These are phyloP conservation scores for Ceratobasidium sp. DNA, from an alignment of 1,284 basidiomycete genomes.

Conservation along the genomic window DNA sequence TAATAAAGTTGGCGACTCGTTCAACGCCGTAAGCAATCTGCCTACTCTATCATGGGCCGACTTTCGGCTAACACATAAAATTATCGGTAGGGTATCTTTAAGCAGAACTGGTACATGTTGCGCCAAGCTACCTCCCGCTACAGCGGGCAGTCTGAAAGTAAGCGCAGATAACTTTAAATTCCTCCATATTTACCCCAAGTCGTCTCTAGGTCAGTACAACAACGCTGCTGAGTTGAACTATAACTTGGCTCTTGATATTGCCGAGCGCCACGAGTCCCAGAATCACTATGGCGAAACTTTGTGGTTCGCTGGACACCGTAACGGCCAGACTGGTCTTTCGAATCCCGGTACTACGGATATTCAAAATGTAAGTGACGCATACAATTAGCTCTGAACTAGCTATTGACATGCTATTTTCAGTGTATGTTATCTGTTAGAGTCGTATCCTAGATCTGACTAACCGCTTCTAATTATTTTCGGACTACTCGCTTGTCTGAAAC, in stretches of 20 bases:
- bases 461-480: neutral
- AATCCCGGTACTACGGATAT: neutral
- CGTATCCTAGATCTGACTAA: neutral
- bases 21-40: neutral
- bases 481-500: neutral
- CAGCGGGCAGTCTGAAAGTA: neutral
- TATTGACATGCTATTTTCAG: neutral
- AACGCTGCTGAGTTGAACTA: slow-evolving; percentile 9
- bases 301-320: slow-evolving; percentile 9
- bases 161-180: too few species aligned
- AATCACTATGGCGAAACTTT: slow-evolving; percentile 10
- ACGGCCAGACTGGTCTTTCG: neutral
- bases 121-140: neutral
- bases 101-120: slow-evolving; percentile 12
- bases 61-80: neutral
- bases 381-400: too few species aligned
- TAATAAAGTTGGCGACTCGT: neutral
- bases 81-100: slow-evolving; percentile 8
- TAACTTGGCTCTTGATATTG: neutral
- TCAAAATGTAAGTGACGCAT: neutral
- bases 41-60: neutral
- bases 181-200: neutral
- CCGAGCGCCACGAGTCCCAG: slow-evolving; percentile 7
- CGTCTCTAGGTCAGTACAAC: neutral
- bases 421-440: neutral